phyloP scores from a whole-genome alignment of 1,284 basidiomycete species.

The Fomitopsis betulina region DNA sequence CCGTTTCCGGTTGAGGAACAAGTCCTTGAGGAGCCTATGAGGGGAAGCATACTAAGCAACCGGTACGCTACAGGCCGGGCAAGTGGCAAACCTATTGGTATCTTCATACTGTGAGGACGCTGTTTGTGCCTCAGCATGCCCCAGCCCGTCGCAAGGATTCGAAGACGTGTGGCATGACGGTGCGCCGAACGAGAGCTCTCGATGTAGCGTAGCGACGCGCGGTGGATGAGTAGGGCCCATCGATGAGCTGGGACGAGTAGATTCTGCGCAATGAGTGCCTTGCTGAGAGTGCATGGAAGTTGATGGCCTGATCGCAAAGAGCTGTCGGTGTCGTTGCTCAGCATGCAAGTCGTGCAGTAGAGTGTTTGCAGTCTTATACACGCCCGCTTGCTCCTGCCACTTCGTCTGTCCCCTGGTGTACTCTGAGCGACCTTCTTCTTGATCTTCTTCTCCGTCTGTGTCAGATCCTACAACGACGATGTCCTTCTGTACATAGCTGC shows the following conservation, averaged over 20 bases:
- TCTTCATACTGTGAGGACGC: constrained; percentile 61
- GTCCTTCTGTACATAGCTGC: constrained; percentile 7
- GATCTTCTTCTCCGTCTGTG: constrained; percentile 22
- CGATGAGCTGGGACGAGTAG: constrained; percentile 4
- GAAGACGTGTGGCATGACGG: neutral
- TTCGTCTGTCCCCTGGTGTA: constrained; percentile 16
- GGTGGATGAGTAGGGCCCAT: constrained; percentile 6
- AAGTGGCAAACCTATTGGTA: constrained; percentile 48
- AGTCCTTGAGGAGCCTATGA: constrained; percentile 44
- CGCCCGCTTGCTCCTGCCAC: constrained; percentile 23
- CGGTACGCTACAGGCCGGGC: neutral
- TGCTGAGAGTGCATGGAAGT: constrained; percentile 20
- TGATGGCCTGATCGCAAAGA: constrained; percentile 26
- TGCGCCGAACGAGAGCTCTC: neutral
- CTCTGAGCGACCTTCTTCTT: constrained; percentile 9
- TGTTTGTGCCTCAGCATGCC: constrained; percentile 31
- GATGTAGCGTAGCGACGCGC: neutral
- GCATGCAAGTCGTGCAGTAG: constrained; percentile 65
- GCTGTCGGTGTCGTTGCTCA: constrained; percentile 54
- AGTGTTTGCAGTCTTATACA: constrained; percentile 56
- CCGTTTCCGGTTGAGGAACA: constrained; percentile 54
- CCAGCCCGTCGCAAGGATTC: constrained; percentile 2
- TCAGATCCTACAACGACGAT: constrained; percentile 25
- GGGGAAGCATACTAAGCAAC: constrained; percentile 1
- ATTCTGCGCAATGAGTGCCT: neutral